Conservation (phyloP, 495 filamentous ascomycete species). For the Hypoxylon cercidicola region DNA sequence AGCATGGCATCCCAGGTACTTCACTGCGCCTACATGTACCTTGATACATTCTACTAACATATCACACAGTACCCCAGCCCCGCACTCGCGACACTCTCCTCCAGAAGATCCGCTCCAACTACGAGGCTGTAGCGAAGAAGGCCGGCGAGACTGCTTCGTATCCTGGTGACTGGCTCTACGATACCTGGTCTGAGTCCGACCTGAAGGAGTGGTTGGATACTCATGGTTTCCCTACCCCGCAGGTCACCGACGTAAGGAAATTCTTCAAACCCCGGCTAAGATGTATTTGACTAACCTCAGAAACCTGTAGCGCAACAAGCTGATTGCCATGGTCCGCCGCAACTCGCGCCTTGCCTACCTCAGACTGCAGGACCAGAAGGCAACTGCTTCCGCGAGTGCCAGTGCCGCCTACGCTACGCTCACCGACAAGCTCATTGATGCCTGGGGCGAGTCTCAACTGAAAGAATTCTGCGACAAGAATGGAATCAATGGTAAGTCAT, state of each 20-base stretch:
- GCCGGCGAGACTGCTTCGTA: slow-evolving; percentile 81
- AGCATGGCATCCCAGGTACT: slow-evolving; percentile 79
- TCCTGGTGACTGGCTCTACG: slow-evolving; percentile 96
- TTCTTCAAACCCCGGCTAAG: too few species aligned
- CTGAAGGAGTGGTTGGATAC: slow-evolving; percentile 85
- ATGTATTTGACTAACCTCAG: slow-evolving; percentile 1
- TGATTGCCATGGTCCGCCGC: slow-evolving; percentile 89
- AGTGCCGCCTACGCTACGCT: slow-evolving; percentile 74
- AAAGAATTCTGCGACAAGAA: slow-evolving; percentile 95
- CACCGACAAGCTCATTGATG: slow-evolving; percentile 84
- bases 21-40: neutral
- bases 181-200: slow-evolving; percentile 74
- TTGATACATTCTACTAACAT: slow-evolving; percentile 2
- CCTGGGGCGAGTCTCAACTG: slow-evolving; percentile 87
- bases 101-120: slow-evolving; percentile 79
- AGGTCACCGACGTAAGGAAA: slow-evolving; percentile 69
- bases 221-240: slow-evolving; percentile 86
- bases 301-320: slow-evolving; percentile 72
- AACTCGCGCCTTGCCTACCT: slow-evolving; percentile 84
- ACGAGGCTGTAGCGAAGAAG: slow-evolving; percentile 84
- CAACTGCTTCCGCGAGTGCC: slow-evolving; percentile 72
- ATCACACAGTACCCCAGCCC: slow-evolving; percentile 71
- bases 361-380: slow-evolving; percentile 66
- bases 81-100: slow-evolving; percentile 86
- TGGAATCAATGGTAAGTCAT: slow-evolving; percentile 64